Conservation (phyloP, 805 yeast species). For the Starmerella bombi region DNA sequence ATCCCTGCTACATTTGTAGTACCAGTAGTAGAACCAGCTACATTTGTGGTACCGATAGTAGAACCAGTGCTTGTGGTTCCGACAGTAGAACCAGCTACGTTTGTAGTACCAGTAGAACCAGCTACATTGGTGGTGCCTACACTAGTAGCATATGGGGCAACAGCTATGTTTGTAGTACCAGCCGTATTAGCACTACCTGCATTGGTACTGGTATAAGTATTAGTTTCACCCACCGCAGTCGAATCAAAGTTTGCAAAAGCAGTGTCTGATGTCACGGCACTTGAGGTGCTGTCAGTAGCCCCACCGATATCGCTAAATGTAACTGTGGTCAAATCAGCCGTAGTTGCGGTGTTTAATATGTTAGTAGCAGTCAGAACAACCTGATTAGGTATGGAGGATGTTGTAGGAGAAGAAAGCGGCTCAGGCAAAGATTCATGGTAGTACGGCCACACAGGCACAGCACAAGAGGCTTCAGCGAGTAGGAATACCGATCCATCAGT, state of each 20-base stretch:
- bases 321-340: not conserved
- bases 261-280: too few relatives aligned
- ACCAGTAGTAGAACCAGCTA: too few relatives aligned
- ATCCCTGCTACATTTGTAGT: too few relatives aligned
- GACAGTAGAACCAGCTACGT: not conserved
- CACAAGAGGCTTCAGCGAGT: not conserved
- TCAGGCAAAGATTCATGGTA: slow-evolving; percentile 2
- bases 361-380: not conserved
- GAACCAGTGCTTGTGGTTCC: not conserved
- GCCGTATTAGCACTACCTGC: too few relatives aligned
- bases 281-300: too few relatives aligned
- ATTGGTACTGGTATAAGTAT: too few relatives aligned
- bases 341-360: not conserved
- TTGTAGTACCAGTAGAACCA: not conserved
- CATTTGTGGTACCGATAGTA: not conserved
- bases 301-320: not conserved
- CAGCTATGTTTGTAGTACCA: not conserved
- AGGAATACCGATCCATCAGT: slow-evolving; percentile 1
- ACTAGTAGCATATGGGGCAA: not conserved
- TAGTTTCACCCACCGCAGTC: too few relatives aligned
- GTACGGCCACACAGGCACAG: slow-evolving; percentile 10
- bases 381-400: not conserved
- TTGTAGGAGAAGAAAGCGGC: not conserved
- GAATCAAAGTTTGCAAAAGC: too few relatives aligned
- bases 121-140: not conserved